phyloP scores from a whole-genome alignment of 805 yeast species.

The Brettanomyces naardenensis region DNA sequence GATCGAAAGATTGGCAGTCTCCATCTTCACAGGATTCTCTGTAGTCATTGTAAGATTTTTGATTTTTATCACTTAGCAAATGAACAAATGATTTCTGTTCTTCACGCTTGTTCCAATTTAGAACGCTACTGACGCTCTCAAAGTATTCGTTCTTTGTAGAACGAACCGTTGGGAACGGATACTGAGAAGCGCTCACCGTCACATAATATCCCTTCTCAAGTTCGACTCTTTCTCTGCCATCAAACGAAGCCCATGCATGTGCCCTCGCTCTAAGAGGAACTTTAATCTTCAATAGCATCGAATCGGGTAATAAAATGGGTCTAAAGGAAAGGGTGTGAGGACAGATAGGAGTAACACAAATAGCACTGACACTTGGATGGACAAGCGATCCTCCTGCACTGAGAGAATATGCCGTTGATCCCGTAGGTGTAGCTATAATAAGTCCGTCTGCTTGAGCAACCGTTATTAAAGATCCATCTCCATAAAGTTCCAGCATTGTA shows the following conservation, averaged over 20 bases:
- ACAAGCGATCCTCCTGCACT: conserved; percentile 95
- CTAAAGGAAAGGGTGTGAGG: conserved; percentile 92
- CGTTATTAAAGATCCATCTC: conserved; percentile 77
- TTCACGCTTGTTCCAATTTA: conserved; percentile 92
- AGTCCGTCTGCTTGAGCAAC: conserved; percentile 93
- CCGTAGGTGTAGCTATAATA: conserved; percentile 90
- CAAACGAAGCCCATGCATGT: conserved; percentile 96
- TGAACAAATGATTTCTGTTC: conserved; percentile 76
- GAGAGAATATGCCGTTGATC: conserved; percentile 91
- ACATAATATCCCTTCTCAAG: conserved; percentile 78
- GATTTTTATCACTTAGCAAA: conserved; percentile 48
- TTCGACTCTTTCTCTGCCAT: conserved; percentile 85
- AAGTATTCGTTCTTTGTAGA: conserved; percentile 68
- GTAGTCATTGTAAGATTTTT: conserved; percentile 30
- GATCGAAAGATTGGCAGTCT: no score
- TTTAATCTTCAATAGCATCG: conserved; percentile 76
- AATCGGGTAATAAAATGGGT: conserved; percentile 87
- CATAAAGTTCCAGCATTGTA: conserved; percentile 81
- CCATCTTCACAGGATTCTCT: background rate
- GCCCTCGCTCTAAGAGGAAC: conserved; percentile 75
- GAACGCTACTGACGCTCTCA: conserved; percentile 75
- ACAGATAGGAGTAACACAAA: conserved; percentile 90
- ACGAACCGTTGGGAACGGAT: conserved; percentile 89
- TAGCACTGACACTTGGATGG: conserved; percentile 90
- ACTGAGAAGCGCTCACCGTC: conserved; percentile 76